phyloP scores from a whole-genome alignment of 306 rosid genomes.

The Pterocarpus santalinus region DNA sequence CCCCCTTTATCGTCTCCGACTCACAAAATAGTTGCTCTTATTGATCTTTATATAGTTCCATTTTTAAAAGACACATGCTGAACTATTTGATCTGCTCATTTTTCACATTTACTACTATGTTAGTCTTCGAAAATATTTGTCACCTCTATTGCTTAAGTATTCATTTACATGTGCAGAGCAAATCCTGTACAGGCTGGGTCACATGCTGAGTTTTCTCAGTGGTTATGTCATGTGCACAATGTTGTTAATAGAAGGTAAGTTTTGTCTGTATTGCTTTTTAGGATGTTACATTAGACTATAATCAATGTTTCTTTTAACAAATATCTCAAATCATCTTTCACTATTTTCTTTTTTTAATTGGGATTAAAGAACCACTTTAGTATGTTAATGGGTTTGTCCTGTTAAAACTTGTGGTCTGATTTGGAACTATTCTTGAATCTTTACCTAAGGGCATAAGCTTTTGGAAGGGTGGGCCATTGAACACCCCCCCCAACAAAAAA shows the following conservation, averaged over 20 bases:
- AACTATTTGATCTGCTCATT: not conserved
- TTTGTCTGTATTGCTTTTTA: not conserved
- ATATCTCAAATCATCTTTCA: constrained; percentile 8
- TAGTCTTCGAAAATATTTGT: not conserved
- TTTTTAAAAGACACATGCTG: constrained; percentile 11
- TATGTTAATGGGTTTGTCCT: constrained; percentile 5
- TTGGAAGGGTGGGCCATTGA: too few species aligned
- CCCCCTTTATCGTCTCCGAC: not conserved
- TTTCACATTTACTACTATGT: constrained; percentile 9
- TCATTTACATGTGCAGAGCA: constrained; percentile 60
- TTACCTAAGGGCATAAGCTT: too few species aligned
- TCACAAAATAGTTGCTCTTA: not conserved
- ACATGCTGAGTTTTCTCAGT: constrained; percentile 76
- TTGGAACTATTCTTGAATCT: not conserved
- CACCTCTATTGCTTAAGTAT: not conserved
- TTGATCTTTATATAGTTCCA: not conserved
- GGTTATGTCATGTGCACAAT: constrained; percentile 89
- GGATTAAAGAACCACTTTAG: too few species aligned
- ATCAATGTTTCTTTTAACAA: constrained; percentile 8
- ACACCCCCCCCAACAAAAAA: too few species aligned
- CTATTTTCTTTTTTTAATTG: not conserved
- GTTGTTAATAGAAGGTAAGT: constrained; percentile 85
- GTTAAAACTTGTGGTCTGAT: not conserved
- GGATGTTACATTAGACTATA: constrained; percentile 6
- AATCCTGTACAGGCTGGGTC: constrained; percentile 89